Evolutionary conservation across 768 basidiomycete species (phyloP), one percentile per base, ranked within the genome.

Genomic region (Clathrus columnatus): DNA sequence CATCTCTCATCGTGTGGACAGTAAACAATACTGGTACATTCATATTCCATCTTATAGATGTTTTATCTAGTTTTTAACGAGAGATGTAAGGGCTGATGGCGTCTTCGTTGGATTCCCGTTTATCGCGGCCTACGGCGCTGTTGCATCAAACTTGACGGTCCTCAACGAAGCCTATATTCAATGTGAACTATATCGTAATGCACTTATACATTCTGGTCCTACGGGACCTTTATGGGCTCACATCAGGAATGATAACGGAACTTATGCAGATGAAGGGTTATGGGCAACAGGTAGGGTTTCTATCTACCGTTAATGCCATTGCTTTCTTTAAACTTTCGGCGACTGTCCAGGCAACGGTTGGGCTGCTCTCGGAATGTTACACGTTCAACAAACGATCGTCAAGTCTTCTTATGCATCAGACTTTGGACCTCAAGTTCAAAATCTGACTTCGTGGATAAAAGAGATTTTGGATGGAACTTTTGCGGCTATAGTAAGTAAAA

Each of bases 91-190:
- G 70, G 66, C 71, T 24, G 70, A 72, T 57, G 67, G 63, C 17
- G 68, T 74, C 0, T 74, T 68, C 60, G 74, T 74, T 73, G 74
- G 70, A 1, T 72, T 72, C 21, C 74, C 74, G 8, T 76, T 72
- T 62, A 64, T 76, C 29, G 73, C 74, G 20, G 70, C 68, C 59
- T 74, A 70, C 60, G 75, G 69, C 5, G 71, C 65, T 4, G 56
- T 68, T 20, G 63, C 59, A 23, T 54, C 59, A 10, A 70, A 75
- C 56, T 65, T 68, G 46, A 67, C 67, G 16, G 68, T 75, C n/a
- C 58, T 76, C 2, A 66, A 72, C 53, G 62, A 65, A 23, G 73
- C 69, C 4, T 74, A 74, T 59, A 63, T 67, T 41, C 73, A 76
- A 60, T 72, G 71, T 51, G 59, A 65, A 18, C 65, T 74, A 8